Percentiles rank a stretch among this genome's conserved stretches.
Conservation (phyloP, 257 asterid genomes). For the Plantago ovata region DNA sequence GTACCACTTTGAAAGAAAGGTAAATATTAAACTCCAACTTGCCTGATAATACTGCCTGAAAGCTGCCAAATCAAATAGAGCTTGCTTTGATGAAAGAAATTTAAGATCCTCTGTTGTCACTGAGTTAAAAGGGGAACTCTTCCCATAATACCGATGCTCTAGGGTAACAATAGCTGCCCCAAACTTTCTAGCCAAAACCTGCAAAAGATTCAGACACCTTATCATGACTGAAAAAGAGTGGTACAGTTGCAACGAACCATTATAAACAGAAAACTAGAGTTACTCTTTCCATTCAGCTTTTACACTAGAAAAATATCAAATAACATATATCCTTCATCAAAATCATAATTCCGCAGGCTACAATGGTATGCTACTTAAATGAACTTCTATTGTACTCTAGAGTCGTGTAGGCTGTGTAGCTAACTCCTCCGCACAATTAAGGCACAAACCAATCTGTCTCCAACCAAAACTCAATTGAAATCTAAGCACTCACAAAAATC, state of each 20-base stretch:
- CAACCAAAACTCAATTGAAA: no score
- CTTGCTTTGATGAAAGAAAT: slow-evolving; percentile 93
- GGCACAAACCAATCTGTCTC: no score
- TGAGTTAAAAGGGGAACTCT: slow-evolving; percentile 77
- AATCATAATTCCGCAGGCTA: no score
- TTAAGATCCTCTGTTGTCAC: slow-evolving; percentile 67
- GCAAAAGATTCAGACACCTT: slow-evolving; percentile 29
- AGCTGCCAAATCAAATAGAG: slow-evolving; percentile 88
- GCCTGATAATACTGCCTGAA: slow-evolving; percentile 95
- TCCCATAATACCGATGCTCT: slow-evolving; percentile 96
- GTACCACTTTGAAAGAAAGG: not conserved
- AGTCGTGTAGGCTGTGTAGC: no score
- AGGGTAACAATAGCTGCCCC: slow-evolving; percentile 89
- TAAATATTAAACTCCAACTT: slow-evolving; percentile 18
- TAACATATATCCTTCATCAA: no score
- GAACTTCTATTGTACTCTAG: no score
- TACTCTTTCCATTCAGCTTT: slow-evolving; percentile 2
- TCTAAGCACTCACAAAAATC: no score
- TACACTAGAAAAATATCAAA: no score
- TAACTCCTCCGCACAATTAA: no score
- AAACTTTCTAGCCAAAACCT: slow-evolving; percentile 93
- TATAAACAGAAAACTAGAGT: not conserved
- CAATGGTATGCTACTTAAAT: no score
- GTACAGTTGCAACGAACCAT: slow-evolving; percentile 9
- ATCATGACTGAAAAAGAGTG: slow-evolving; percentile 13